A percentile compares a stretch with the other conserved stretches of the same genome.
Conservation (phyloP, 2,329 filamentous ascomycete genomes). For the Pleomassaria siparia region DNA sequence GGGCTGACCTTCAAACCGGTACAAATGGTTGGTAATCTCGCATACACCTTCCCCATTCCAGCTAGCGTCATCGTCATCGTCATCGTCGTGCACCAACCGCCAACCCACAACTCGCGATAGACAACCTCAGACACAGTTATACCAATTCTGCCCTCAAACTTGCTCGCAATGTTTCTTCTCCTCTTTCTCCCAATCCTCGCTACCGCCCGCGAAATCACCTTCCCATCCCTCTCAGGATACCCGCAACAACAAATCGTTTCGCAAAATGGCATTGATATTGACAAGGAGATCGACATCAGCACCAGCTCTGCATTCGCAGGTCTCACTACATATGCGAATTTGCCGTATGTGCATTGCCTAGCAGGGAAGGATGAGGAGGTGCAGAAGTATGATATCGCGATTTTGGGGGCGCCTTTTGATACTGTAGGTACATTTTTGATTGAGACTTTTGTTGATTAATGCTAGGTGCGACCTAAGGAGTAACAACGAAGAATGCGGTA, state of each 20-base stretch:
- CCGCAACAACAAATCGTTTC: constrained; percentile 36
- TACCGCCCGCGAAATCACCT: constrained; percentile 46
- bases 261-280: constrained; percentile 26
- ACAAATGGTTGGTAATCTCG: too few relatives aligned
- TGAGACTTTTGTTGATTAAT: too few relatives aligned
- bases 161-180: not conserved
- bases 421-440: constrained; percentile 41
- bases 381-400: constrained; percentile 52
- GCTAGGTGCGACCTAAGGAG: too few relatives aligned
- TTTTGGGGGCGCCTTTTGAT: constrained; percentile 54
- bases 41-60: not conserved
- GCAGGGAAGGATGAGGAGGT: constrained; percentile 36
- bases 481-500: too few relatives aligned
- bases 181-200: not conserved
- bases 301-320: constrained; percentile 43
- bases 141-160: not conserved
- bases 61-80: not conserved
- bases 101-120: not conserved
- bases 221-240: constrained; percentile 43
- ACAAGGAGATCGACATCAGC: constrained; percentile 17
- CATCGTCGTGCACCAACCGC: not conserved
- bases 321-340: constrained; percentile 50
- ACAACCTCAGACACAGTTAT: not conserved
- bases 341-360: constrained; percentile 53
- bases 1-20: too few relatives aligned